Conservation (phyloP, 2,329 filamentous ascomycete genomes). For the Trichophaea hybrida region DNA sequence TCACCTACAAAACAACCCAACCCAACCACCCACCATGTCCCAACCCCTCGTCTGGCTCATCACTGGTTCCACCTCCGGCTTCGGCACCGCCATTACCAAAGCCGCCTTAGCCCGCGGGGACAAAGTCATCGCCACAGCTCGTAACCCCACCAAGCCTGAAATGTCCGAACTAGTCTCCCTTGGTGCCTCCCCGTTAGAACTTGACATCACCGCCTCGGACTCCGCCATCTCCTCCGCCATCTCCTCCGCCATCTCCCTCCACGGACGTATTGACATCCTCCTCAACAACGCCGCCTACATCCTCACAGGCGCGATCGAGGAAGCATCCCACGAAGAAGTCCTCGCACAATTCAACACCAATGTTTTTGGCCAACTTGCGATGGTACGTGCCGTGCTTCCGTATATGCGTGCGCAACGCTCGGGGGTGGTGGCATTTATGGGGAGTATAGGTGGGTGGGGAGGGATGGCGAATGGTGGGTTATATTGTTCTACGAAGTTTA, state of each 20-base stretch:
- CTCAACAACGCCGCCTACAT: slow-evolving; percentile 38
- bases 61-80: slow-evolving; percentile 39
- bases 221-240: slow-evolving; percentile 31
- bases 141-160: slow-evolving; percentile 32
- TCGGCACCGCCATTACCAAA: slow-evolving; percentile 37
- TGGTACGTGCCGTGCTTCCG: slow-evolving; percentile 32
- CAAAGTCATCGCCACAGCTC: slow-evolving; percentile 39
- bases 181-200: slow-evolving; percentile 34
- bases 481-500: slow-evolving; percentile 37
- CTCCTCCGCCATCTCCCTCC: slow-evolving; percentile 28
- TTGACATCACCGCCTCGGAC: slow-evolving; percentile 37
- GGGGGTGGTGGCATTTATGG: slow-evolving; percentile 36
- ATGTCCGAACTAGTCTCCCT: slow-evolving; percentile 32
- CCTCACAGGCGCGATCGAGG: slow-evolving; percentile 35
- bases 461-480: slow-evolving; percentile 30
- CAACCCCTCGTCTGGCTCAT: slow-evolving; percentile 38
- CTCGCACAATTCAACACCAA: slow-evolving; percentile 31
- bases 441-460: slow-evolving; percentile 36
- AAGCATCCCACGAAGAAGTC: slow-evolving; percentile 33
- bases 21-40: background rate
- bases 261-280: slow-evolving; percentile 36
- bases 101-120: slow-evolving; percentile 37
- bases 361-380: slow-evolving; percentile 33
- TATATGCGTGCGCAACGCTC: slow-evolving; percentile 30
- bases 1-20: background rate